Evolutionary conservation across 495 filamentous ascomycete species (phyloP), one percentile per base, ranked within the genome.

Genomic region (Daldinia loculata): DNA sequence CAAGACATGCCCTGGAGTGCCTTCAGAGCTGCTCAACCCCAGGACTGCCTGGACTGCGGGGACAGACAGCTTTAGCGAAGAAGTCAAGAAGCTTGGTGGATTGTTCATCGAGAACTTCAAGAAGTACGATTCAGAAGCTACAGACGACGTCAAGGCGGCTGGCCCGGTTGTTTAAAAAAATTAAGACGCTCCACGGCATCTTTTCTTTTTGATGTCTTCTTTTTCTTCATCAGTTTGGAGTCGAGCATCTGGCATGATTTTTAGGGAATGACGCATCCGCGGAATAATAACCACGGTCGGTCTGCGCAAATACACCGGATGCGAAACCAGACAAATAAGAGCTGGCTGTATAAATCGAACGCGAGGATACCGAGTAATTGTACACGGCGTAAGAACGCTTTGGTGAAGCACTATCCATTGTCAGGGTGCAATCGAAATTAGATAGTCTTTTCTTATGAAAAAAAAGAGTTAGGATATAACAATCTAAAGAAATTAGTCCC

Each of bases 61-160:
- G 50, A 84, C 84, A 38, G 86, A 91, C 57, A 88, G 88, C 79
- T 99, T 98, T 89, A 84, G 86, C 74, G 83, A 87, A 38, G 94
- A 98, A 80, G 95, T 98, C 55, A 91, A 82, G 77, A 97, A 97
- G 84, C 89, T 99, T 6, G 95, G 89, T 67, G 80, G 74, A 53
- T 86, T 98, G 60, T 98, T 98, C 87, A 87, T 90, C 77, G 92
- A 97, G 84, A 98, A 98, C 86, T 99, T 99, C 86, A 89, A 94
- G 85, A 96, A 95, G 85, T 98, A 97, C 85, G 83, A 88, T 69
- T 90, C 90, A 69, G 86, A 97, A 81, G 94, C 94, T 26, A 97
- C 94, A 36, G 82, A 85, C 62, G 95, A 97, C 60, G 94, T 94
- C 65, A 86, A 90, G 77, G 87, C 88, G 63, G 90, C 92, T 36